phyloP scores from a whole-genome alignment of 2,329 filamentous ascomycete genomes.

The Ophiognomonia clavigignenti-juglandacearum region DNA sequence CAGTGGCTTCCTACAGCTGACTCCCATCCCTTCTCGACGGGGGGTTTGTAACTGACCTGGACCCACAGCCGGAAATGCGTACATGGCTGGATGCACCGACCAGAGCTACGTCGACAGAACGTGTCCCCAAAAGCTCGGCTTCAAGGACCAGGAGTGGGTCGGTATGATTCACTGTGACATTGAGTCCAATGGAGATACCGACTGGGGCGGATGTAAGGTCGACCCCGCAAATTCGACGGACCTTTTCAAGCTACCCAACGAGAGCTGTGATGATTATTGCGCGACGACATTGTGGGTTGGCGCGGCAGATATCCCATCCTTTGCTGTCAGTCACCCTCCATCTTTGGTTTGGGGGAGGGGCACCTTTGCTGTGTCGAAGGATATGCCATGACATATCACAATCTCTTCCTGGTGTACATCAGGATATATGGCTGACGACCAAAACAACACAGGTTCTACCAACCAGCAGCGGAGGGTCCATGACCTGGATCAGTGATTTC shows the following conservation, averaged over 20 bases:
- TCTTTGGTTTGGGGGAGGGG: no score
- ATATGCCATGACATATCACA: no score
- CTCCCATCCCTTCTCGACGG: no score
- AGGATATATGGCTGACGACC: no score
- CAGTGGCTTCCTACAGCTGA: not conserved
- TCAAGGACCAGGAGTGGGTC: not conserved
- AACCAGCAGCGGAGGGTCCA: not conserved
- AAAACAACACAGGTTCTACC: not conserved
- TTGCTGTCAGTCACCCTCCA: not conserved
- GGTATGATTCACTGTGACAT: not conserved
- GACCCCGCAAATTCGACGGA: not conserved
- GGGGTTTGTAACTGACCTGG: not conserved
- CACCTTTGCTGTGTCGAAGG: no score
- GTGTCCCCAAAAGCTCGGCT: not conserved
- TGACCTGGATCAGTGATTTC: not conserved
- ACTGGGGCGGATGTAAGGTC: not conserved
- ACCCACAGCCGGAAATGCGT: not conserved
- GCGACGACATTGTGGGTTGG: not conserved
- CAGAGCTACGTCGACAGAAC: not conserved
- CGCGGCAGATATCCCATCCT: not conserved
- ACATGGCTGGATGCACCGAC: not conserved
- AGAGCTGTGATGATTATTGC: not conserved
- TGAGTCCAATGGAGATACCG: not conserved
- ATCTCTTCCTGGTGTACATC: no score
- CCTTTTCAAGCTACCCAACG: not conserved